A percentile compares a stretch with the other conserved stretches of the same genome.
These are phyloP conservation scores for Lojkania enalia DNA, from an alignment of 2,329 filamentous ascomycete genomes.

Conservation along the genomic window DNA sequence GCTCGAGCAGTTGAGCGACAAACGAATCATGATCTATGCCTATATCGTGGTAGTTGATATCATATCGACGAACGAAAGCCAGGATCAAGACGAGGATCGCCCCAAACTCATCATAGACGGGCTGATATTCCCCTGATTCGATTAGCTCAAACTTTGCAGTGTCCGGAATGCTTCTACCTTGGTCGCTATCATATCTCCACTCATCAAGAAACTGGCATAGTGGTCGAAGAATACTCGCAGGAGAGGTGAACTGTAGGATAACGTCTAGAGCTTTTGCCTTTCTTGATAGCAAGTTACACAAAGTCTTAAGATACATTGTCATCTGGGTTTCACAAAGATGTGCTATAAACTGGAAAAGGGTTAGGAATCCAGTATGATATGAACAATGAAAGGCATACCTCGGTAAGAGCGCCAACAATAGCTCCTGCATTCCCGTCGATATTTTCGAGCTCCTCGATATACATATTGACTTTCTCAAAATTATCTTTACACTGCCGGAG, in stretches of 20 bases:
- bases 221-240: slow-evolving; percentile 70
- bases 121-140: slow-evolving; percentile 70
- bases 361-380: slow-evolving; percentile 10
- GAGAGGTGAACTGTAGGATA: slow-evolving; percentile 73
- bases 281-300: slow-evolving; percentile 73
- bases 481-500: slow-evolving; percentile 78
- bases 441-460: slow-evolving; percentile 81
- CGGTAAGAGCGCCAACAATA: slow-evolving; percentile 69
- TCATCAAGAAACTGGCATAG: slow-evolving; percentile 75
- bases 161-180: slow-evolving; percentile 48
- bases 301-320: slow-evolving; percentile 75
- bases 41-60: slow-evolving; percentile 65
- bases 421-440: slow-evolving; percentile 92
- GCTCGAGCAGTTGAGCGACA: slow-evolving; percentile 66
- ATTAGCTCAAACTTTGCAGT: slow-evolving; percentile 17
- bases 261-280: slow-evolving; percentile 74
- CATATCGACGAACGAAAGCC: slow-evolving; percentile 76
- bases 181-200: slow-evolving; percentile 82
- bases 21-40: slow-evolving; percentile 68
- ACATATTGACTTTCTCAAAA: slow-evolving; percentile 71
- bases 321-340: slow-evolving; percentile 73
- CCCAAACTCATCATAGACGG: slow-evolving; percentile 84
- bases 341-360: slow-evolving; percentile 60
- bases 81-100: slow-evolving; percentile 73
- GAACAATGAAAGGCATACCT: slow-evolving; percentile 33